Conservation (phyloP, 305 asterid genomes). For the Withania somnifera region DNA sequence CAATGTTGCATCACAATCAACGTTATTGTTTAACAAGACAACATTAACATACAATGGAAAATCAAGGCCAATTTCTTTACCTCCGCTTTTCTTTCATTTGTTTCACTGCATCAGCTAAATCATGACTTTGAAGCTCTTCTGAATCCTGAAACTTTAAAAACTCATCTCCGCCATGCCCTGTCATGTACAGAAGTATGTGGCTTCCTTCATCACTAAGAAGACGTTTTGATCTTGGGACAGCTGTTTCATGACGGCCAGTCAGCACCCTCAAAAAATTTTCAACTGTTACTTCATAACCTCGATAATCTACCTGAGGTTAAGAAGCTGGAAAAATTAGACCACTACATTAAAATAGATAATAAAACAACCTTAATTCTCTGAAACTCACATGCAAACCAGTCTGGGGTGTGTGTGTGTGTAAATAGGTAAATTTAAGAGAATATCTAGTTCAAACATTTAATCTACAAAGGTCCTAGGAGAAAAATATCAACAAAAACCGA, state of each 20-base stretch:
- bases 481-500: background rate
- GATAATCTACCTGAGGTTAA: slow-evolving; percentile 74
- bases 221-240: slow-evolving; percentile 94
- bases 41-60: background rate
- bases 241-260: slow-evolving; percentile 92
- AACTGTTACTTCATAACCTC: slow-evolving; percentile 96
- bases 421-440: background rate
- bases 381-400: background rate
- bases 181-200: slow-evolving; percentile 92
- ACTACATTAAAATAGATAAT: background rate
- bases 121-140: slow-evolving; percentile 99
- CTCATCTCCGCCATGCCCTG: slow-evolving; percentile 98
- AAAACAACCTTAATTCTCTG: background rate
- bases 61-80: slow-evolving; percentile 15
- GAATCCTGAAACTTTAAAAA: slow-evolving; percentile 94
- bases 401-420: background rate
- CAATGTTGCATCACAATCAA: background rate
- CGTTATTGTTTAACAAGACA: background rate
- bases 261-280: slow-evolving; percentile 76
- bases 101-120: slow-evolving; percentile 94
- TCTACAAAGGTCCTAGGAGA: background rate
- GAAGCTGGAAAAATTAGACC: slow-evolving; percentile 12
- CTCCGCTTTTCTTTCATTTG: slow-evolving; percentile 99
- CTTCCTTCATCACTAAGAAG: slow-evolving; percentile 99
- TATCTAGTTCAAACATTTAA: background rate